Conservation (phyloP, 1,139 yeast species). For the Pneumocystis canis region DNA sequence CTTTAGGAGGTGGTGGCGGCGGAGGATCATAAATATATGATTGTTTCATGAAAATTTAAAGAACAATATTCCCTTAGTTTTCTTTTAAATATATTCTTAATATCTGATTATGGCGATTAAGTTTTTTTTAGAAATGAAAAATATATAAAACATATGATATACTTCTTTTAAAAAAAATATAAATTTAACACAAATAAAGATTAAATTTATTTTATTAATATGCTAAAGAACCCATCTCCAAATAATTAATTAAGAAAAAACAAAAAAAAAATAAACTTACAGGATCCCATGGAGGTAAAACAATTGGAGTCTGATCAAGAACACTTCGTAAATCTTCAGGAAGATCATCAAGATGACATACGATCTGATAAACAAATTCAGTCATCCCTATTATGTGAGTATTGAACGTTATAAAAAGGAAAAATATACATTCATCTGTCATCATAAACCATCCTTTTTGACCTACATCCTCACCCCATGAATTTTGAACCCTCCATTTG, state of each 20-base stretch:
- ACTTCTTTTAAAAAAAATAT: not conserved
- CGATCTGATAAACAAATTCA: constrained; percentile 52
- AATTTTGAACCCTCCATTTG: constrained; percentile 57
- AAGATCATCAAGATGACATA: constrained; percentile 38
- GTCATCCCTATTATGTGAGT: constrained; percentile 32
- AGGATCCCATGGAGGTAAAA: constrained; percentile 54
- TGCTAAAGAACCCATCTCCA: not conserved
- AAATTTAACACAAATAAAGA: not conserved
- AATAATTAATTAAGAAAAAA: not conserved
- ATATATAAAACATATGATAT: not conserved
- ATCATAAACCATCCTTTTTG: constrained; percentile 48
- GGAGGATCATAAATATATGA: not conserved
- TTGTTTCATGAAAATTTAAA: not conserved
- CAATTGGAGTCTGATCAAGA: constrained; percentile 33
- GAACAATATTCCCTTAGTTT: not conserved
- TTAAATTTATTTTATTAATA: not conserved
- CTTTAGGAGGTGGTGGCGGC: constrained; percentile 1
- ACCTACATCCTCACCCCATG: constrained; percentile 51
- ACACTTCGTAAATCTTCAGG: constrained; percentile 34
- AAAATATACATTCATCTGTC: constrained; percentile 35
- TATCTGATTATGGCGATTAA: too few relatives aligned
- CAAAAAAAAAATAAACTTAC: not conserved
- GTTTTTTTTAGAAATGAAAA: too few relatives aligned
- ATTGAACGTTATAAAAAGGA: not conserved
- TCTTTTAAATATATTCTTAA: not conserved